These are phyloP conservation scores for Leccinum sublutescens DNA, from an alignment of 768 basidiomycete species.

Conservation along the genomic window DNA sequence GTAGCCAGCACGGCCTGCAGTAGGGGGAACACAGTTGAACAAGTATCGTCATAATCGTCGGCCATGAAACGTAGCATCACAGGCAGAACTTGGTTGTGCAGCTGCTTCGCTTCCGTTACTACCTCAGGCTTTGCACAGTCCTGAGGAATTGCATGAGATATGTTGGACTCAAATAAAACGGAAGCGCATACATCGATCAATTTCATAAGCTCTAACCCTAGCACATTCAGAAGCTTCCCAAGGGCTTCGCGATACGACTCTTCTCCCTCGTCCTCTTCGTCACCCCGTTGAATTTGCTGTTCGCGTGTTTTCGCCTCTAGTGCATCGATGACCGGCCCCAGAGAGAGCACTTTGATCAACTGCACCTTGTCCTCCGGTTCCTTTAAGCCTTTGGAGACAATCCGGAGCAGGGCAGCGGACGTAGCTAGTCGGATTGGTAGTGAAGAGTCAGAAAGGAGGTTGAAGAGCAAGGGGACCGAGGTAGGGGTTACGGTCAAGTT, in stretches of 20 bases:
- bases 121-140: slow-evolving; percentile 59
- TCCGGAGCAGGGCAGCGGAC: slow-evolving; percentile 73
- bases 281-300: slow-evolving; percentile 64
- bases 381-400: slow-evolving; percentile 92
- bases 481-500: slow-evolving; percentile 90
- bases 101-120: slow-evolving; percentile 57
- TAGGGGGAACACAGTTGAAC: slow-evolving; percentile 79
- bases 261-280: slow-evolving; percentile 79
- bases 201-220: slow-evolving; percentile 81
- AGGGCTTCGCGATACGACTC: slow-evolving; percentile 88
- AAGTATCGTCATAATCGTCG: slow-evolving; percentile 88
- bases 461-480: slow-evolving; percentile 83
- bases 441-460: slow-evolving; percentile 73
- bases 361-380: slow-evolving; percentile 88
- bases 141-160: slow-evolving; percentile 35
- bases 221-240: slow-evolving; percentile 76
- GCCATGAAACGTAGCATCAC: slow-evolving; percentile 86
- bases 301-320: slow-evolving; percentile 74
- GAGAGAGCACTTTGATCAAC: slow-evolving; percentile 83
- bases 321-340: slow-evolving; percentile 78
- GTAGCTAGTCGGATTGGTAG: slow-evolving; percentile 82
- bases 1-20: slow-evolving; percentile 69
- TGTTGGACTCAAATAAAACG: neutral
- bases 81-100: slow-evolving; percentile 70
- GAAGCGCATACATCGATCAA: slow-evolving; percentile 63